phyloP scores from a whole-genome alignment of 495 filamentous ascomycete species.

The Xylaria grammica region DNA sequence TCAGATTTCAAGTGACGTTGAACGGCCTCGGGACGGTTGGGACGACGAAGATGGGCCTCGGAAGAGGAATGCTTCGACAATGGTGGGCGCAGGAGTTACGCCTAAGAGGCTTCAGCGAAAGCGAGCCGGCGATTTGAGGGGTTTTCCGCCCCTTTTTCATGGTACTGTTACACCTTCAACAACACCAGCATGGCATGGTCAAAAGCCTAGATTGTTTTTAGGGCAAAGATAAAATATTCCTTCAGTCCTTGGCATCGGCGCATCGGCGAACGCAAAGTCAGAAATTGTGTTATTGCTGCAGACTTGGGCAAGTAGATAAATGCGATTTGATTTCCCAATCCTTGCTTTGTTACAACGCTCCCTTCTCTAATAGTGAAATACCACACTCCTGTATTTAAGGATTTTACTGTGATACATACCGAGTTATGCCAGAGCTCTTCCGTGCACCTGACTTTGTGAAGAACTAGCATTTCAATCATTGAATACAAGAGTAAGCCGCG shows the following conservation, averaged over 20 bases:
- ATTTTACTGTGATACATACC: background rate
- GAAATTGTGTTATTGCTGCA: slow-evolving; percentile 1
- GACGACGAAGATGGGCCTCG: background rate
- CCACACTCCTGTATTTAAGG: background rate
- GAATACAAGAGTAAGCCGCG: too few species aligned
- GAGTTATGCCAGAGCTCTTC: too few species aligned
- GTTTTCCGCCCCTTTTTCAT: background rate
- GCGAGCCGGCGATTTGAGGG: background rate
- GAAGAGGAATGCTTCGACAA: background rate
- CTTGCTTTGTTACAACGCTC: background rate
- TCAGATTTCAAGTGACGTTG: background rate
- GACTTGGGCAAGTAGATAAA: slow-evolving; percentile 5
- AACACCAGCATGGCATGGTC: background rate
- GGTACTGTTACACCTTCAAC: background rate
- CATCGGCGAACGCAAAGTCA: slow-evolving; percentile 6
- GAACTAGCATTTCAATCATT: too few species aligned
- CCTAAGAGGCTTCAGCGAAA: background rate
- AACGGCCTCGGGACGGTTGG: slow-evolving; percentile 1
- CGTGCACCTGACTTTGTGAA: too few species aligned
- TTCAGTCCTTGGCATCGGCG: slow-evolving; percentile 9
- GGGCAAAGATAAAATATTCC: slow-evolving; percentile 2
- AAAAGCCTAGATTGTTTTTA: slow-evolving; percentile 13
- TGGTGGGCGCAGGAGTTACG: background rate
- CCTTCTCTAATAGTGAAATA: background rate
- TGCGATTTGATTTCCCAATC: background rate